phyloP scores from a whole-genome alignment of 2,329 filamentous ascomycete species.

The Mollisiaceae sp. region DNA sequence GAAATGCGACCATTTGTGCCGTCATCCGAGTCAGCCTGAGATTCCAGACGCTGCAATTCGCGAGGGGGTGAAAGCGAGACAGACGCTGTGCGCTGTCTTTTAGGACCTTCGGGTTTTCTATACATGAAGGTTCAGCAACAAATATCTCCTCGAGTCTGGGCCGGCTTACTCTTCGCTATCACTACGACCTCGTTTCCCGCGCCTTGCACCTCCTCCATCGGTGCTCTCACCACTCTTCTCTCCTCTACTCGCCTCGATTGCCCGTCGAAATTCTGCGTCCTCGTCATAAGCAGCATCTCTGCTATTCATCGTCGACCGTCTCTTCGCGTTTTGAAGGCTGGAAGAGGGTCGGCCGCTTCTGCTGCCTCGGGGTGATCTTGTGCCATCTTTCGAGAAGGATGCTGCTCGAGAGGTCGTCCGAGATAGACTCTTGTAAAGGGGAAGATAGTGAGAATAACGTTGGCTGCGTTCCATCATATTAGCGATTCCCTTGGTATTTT shows the following conservation, averaged over 20 bases:
- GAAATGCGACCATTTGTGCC: conserved; percentile 58
- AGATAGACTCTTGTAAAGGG: conserved; percentile 59
- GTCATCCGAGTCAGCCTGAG: conserved; percentile 74
- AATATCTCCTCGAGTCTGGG: neutral
- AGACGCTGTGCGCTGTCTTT: conserved; percentile 84
- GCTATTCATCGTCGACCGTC: conserved; percentile 97
- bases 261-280: conserved; percentile 84
- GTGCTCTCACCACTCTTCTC: conserved; percentile 53
- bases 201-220: conserved; percentile 62
- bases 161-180: conserved; percentile 89
- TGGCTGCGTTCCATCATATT: conserved; percentile 55
- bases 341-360: conserved; percentile 60
- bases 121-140: neutral
- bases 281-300: conserved; percentile 94
- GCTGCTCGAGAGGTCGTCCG: conserved; percentile 64
- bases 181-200: conserved; percentile 83
- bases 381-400: conserved; percentile 68
- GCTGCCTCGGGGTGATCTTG: conserved; percentile 58
- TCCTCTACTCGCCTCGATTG: conserved; percentile 94
- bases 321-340: conserved; percentile 59
- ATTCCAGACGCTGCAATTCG: conserved; percentile 53
- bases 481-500: conserved; percentile 40
- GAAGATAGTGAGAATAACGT: conserved; percentile 70
- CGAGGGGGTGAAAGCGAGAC: conserved; percentile 67
- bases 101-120: conserved; percentile 73